phyloP scores from a whole-genome alignment of 2,329 filamentous ascomycete genomes.

The Colletotrichum camelliae region DNA sequence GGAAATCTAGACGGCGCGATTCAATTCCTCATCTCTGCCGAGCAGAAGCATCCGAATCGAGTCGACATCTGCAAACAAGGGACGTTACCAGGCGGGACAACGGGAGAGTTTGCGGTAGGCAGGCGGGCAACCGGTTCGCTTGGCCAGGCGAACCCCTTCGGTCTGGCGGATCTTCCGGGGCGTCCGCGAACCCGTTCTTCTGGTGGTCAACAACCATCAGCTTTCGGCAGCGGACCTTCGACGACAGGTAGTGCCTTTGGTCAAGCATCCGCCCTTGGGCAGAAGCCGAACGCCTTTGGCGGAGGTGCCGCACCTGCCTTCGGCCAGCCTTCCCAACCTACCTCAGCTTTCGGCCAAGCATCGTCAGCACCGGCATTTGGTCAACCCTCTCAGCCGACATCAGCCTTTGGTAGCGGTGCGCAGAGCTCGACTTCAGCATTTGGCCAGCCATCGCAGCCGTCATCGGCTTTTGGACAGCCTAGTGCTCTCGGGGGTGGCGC shows the following conservation, averaged over 20 bases:
- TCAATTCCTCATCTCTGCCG: conserved; percentile 69
- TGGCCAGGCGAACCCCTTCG: conserved; percentile 34
- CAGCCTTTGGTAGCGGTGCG: conserved; percentile 40
- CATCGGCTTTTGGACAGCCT: conserved; percentile 37
- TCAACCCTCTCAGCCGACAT: conserved; percentile 3
- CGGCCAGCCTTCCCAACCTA: conserved; percentile 40
- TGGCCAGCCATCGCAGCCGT: conserved; percentile 37
- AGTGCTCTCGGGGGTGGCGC: conserved; percentile 24
- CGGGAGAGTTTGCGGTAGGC: conserved; percentile 50
- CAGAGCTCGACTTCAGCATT: conserved; percentile 39
- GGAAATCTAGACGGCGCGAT: conserved; percentile 75
- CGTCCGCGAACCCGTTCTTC: conserved; percentile 16
- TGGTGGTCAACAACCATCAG: neutral
- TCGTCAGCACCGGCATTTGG: conserved; percentile 37
- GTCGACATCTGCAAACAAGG: conserved; percentile 64
- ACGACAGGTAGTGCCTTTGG: conserved; percentile 45
- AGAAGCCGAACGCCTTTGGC: conserved; percentile 34
- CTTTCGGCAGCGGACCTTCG: neutral
- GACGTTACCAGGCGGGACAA: conserved; percentile 45
- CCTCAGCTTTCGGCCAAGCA: conserved; percentile 41
- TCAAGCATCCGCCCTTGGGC: conserved; percentile 39
- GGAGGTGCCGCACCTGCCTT: conserved; percentile 34
- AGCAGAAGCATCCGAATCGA: conserved; percentile 78
- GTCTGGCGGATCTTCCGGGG: conserved; percentile 31
- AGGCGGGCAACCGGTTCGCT: conserved; percentile 34